Conservation (phyloP, 768 basidiomycete genomes). For the Russula ochroleuca region DNA sequence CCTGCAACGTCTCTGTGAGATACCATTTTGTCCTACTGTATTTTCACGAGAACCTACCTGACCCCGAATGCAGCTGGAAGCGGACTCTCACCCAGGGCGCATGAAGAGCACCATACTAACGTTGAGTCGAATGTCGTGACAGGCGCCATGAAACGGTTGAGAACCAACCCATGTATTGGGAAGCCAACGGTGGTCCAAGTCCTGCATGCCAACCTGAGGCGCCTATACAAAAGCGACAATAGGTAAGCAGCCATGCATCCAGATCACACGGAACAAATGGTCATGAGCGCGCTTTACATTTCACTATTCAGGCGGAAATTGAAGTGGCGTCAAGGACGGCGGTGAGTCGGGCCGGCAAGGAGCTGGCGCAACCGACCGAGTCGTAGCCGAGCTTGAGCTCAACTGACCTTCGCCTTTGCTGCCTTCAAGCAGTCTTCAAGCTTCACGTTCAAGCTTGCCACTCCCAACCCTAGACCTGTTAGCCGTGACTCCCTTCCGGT, state of each 20-base stretch:
- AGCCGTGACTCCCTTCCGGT: background rate
- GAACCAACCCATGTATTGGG: background rate
- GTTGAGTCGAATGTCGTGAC: background rate
- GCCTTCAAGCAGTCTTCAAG: no score
- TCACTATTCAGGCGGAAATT: no score
- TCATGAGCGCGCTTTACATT: no score
- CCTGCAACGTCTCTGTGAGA: background rate
- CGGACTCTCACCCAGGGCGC: background rate
- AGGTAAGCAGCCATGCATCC: no score
- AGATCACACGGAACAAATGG: no score
- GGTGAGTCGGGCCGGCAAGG: conserved; percentile 11
- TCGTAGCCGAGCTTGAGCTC: background rate
- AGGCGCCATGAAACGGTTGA: background rate
- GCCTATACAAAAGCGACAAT: no score
- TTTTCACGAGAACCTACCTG: background rate
- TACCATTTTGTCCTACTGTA: background rate
- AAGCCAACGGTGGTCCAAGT: no score
- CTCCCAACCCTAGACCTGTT: background rate
- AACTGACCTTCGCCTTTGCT: no score
- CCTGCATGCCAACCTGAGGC: no score
- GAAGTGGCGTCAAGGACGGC: background rate
- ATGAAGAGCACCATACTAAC: background rate
- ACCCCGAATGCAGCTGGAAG: background rate
- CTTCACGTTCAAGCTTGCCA: background rate
- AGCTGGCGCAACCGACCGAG: background rate